Base-by-base conservation (phyloP, 2,329 filamentous ascomycete genomes). In the Alternaria incomplexa region DNA sequence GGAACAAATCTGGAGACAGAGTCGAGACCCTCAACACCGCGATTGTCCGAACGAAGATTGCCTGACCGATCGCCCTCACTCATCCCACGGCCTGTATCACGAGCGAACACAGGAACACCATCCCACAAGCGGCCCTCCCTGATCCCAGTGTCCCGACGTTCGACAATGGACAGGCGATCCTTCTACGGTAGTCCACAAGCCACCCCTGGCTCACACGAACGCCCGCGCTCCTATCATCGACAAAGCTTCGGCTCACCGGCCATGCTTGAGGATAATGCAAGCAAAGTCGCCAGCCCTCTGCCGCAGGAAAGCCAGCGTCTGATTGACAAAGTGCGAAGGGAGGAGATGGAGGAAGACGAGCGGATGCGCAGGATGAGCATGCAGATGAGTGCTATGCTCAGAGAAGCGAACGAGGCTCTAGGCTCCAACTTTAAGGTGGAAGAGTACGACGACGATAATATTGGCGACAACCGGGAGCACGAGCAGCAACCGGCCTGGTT, bases 341-440 rank as follows among this genome's bases (percentile, higher is more conserved):
- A 92, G 61, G 93, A 97, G 72, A 85, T 89, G 48, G 90, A 94
- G 70, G 87, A 92, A 8, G 93, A 98, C 70, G 88, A 90, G 46
- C 89, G 91, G 56, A 91, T 98, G 70, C 89, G 89, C 52, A 88
- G 90, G 25, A 89, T 98, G 80, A 96, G 96, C 76, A 85, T 88
- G 51, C 89, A 91, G 71, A 83, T 98, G 51, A 88, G 91, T 74
- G 91, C 90, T 32, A 93, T 99, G 91, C 96, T 99, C 58, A 86
- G 90, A 2, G 91, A 98, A 79, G 96, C 94, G 1, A 91, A 91
- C 71, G 91, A 96, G 78, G 96, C 96, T 2, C 81, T 99, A 17
- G 94, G 83, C 7, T 83, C 80, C 20, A 84, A 81, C 62, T 73
- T 82, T 26, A 78, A 81, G 28, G 67, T 81, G 15, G 80, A 83